Evolutionary conservation across 1,284 basidiomycete species (phyloP), one percentile per base, ranked within the genome.

Genomic region (Trichosporon coremiiforme): DNA sequence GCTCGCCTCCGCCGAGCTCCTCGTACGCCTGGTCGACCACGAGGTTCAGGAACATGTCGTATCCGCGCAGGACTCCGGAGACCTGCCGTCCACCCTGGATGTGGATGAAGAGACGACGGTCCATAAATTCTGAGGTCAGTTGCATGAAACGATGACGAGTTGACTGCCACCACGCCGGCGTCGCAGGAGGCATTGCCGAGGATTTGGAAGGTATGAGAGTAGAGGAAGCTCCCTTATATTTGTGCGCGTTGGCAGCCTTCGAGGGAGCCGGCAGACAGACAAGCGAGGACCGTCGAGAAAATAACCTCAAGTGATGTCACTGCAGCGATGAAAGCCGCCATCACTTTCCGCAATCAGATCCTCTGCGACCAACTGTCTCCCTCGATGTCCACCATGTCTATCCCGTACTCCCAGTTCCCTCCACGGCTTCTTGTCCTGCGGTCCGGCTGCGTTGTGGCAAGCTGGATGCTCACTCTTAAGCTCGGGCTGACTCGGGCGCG

Each of bases 1-100:
- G 94, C 85, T 95, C 90, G n/a, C 90, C 93, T 41, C 90, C 90
- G 10, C 89, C 90, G 0, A 91, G 89, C 85, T 98, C 95, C 85
- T 99, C 97, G 77, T 91, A 85, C 15, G 94, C 93, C 78, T 98
- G 93, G 82, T 99, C 96, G 80, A 99, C 89, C 71, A 99, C 96
- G 55, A 99, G 88, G 84, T 99, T 99, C 82, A 99, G 86, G 87
- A 99, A 99, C 77, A 99, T 91, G 87, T 99, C 97, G 84, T 96
- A 99, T 47, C 97, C 97, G 73, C 97, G 90, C 68, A 99, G 85
- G n/a, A 90, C 90, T 69, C 96, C 97, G 84, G 93, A 94, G 78
- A 99, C 91, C 87, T 93, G 94, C 78, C 97, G 91, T 70, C 94
- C 94, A 67, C 95, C 97, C 82, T 99, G 96, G 7, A 99, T 87